A percentile compares a stretch with the other conserved stretches of the same genome.
Evolutionary conservation across 2,329 filamentous ascomycete species (phyloP).

Genomic region (Phialemoniopsis sp.): DNA sequence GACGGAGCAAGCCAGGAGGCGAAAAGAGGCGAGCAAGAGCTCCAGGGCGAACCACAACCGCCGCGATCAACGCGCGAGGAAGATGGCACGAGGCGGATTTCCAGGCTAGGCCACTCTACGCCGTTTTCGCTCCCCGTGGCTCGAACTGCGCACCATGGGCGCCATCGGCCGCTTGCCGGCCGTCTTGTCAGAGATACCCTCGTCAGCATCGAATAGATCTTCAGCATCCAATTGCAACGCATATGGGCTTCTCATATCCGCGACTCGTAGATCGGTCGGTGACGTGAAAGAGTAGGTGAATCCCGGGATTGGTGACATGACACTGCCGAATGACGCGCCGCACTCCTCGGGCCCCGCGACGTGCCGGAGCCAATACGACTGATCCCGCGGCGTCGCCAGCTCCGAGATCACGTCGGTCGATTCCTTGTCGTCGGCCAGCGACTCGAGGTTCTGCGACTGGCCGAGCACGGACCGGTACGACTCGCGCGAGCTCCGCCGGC

Average conservation of each 20-base stretch:
- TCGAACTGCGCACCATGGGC: slow-evolving; percentile 2
- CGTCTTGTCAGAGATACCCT: slow-evolving; percentile 5
- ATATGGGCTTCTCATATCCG: slow-evolving; percentile 32
- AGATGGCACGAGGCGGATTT: slow-evolving; percentile 56
- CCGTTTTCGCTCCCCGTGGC: no score
- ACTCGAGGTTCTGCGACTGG: slow-evolving; percentile 5
- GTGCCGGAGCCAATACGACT: slow-evolving; percentile 20
- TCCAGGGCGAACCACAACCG: slow-evolving; percentile 84
- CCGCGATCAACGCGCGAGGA: slow-evolving; percentile 63
- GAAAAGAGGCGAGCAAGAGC: slow-evolving; percentile 79
- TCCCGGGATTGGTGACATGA: slow-evolving; percentile 18
- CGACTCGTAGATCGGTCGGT: slow-evolving; percentile 20
- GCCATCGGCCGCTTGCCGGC: slow-evolving; percentile 17
- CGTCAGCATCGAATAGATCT: slow-evolving; percentile 22
- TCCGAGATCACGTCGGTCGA: slow-evolving; percentile 34
- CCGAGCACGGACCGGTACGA: slow-evolving; percentile 38
- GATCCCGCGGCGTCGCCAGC: slow-evolving; percentile 35
- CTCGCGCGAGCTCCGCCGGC: slow-evolving; percentile 33
- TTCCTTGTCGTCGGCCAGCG: slow-evolving; percentile 20
- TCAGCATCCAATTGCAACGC: slow-evolving; percentile 27
- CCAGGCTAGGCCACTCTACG: slow-evolving; percentile 9
- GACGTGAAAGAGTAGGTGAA: slow-evolving; percentile 17
- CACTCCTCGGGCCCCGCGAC: slow-evolving; percentile 25
- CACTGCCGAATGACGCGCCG: slow-evolving; percentile 24
- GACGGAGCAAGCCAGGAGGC: slow-evolving; percentile 66